Base-by-base conservation (phyloP, 2,329 filamentous ascomycete genomes). In the Colletotrichum paranaense region DNA sequence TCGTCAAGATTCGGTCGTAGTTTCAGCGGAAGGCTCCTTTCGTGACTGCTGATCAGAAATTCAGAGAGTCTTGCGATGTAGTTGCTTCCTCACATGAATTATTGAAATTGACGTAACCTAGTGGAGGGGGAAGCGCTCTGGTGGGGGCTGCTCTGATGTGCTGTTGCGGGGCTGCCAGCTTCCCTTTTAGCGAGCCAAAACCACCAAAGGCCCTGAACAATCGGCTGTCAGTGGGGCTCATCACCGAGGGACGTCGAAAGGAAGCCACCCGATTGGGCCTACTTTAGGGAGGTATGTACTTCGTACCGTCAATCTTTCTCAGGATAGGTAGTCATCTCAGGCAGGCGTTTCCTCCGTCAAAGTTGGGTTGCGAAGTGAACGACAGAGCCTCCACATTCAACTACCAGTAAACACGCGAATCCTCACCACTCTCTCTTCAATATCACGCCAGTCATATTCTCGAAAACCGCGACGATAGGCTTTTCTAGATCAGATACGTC, bases 261-360 rank as follows among this genome's bases (percentile, higher is more conserved):
- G 32, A 62, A 64, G 58, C 58, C 22, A 26, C 49, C 66, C 46
- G 59, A 68, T 68, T 68, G 59, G 67, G 19, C 35, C 59, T 46
- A 19, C 58, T n/a, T 38, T 22, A 42, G 19, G 19, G 19, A 32
- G 32, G 28, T 59, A 28, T 28, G 16, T 32, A 24, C 30, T 32
- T 19, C 32, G 32, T 42, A 42, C 38, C 16, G 38, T 7, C 38
- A 52, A 62, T 46, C 19, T 49, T 28, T 52, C 42, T 8, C 14
- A 62, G 59, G 42, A 62, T 35, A 32, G 42, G 52, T 35, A 32
- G 42, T 19, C 26, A 22, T 52, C n/a, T 30, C n/a, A 49, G 42
- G 19, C 42, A 49, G 42, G 42, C 19, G 42, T 22, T 49, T 49
- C 19, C 42, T 11, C 7, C 11, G 19, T 49, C 42, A 19, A 49